Percentiles rank a stretch among this genome's conserved stretches.
Conservation (phyloP, 2,329 filamentous ascomycete species). For the Exophiala xenobiotica region DNA sequence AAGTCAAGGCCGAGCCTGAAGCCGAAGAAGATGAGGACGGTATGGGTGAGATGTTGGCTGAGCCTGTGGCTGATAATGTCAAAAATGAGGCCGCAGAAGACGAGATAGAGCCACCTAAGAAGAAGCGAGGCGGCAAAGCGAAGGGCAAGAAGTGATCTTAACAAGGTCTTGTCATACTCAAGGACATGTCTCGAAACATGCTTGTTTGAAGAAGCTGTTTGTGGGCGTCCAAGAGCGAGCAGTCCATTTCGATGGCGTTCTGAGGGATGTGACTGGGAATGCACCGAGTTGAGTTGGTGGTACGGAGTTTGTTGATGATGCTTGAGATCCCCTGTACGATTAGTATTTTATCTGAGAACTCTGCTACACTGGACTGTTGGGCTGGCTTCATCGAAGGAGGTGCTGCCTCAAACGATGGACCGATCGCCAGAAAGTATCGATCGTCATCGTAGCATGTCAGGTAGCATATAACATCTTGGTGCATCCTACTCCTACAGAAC, state of each 20-base stretch:
- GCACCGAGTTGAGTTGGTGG: too few relatives aligned
- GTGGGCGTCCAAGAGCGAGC: too few relatives aligned
- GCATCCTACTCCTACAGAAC: too few relatives aligned
- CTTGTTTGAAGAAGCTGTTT: too few relatives aligned
- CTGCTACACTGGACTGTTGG: not conserved
- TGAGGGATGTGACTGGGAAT: too few relatives aligned
- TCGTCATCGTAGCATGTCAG: too few relatives aligned
- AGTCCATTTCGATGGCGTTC: too few relatives aligned
- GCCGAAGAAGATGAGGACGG: not conserved
- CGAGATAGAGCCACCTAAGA: not conserved
- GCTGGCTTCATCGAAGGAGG: not conserved
- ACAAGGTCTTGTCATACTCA: not conserved
- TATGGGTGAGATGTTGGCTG: not conserved
- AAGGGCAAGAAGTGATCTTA: not conserved
- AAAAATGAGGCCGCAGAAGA: constrained; percentile 3
- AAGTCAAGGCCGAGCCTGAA: constrained; percentile 13
- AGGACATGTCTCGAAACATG: too few relatives aligned
- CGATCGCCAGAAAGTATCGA: too few relatives aligned
- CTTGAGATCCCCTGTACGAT: constrained; percentile 1
- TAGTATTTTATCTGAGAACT: not conserved
- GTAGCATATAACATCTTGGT: too few relatives aligned
- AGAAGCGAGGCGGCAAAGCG: not conserved
- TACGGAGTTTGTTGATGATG: not conserved
- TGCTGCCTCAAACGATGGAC: too few relatives aligned
- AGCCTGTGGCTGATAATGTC: not conserved